These are phyloP conservation scores for Elongisporangium senticosum DNA, from an alignment of 352 stramenopile species.

Conservation along the genomic window DNA sequence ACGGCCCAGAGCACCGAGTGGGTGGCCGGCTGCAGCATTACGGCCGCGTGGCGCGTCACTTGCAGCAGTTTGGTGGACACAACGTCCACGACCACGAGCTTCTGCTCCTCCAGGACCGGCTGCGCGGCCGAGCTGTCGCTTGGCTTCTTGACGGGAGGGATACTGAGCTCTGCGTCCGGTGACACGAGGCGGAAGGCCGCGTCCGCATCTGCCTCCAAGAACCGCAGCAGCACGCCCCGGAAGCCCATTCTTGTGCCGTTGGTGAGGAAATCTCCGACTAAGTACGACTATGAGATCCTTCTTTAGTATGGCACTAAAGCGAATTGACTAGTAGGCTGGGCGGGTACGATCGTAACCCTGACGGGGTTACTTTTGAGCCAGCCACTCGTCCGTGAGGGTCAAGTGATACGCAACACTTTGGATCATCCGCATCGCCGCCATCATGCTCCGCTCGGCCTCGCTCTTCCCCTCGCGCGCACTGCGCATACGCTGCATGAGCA, in stretches of 20 bases:
- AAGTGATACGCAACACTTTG: neutral
- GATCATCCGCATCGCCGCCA: neutral
- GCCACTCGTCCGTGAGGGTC: neutral
- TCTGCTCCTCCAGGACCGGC: conserved; percentile 33
- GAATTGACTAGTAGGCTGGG: neutral
- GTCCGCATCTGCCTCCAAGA: conserved; percentile 22
- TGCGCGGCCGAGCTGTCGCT: conserved; percentile 3
- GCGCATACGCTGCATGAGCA: conserved; percentile 35
- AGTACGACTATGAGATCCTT: conserved; percentile 2
- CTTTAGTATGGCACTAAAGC: neutral
- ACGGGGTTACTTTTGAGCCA: neutral
- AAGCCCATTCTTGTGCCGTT: conserved; percentile 41
- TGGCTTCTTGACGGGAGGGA: conserved; percentile 20
- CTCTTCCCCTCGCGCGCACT: neutral
- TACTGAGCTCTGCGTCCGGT: conserved; percentile 32
- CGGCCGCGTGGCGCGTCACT: conserved; percentile 35
- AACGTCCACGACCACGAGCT: conserved; percentile 46
- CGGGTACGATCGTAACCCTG: neutral
- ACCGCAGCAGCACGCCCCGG: conserved; percentile 54
- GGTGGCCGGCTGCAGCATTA: conserved; percentile 31
- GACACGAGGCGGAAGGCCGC: conserved; percentile 45
- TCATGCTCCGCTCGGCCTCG: neutral
- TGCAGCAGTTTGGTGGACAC: conserved; percentile 50
- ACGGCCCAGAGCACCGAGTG: conserved; percentile 46
- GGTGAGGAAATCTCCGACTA: neutral